These are phyloP conservation scores for Trametopsis cervina DNA, from an alignment of 768 basidiomycete genomes.

Conservation along the genomic window DNA sequence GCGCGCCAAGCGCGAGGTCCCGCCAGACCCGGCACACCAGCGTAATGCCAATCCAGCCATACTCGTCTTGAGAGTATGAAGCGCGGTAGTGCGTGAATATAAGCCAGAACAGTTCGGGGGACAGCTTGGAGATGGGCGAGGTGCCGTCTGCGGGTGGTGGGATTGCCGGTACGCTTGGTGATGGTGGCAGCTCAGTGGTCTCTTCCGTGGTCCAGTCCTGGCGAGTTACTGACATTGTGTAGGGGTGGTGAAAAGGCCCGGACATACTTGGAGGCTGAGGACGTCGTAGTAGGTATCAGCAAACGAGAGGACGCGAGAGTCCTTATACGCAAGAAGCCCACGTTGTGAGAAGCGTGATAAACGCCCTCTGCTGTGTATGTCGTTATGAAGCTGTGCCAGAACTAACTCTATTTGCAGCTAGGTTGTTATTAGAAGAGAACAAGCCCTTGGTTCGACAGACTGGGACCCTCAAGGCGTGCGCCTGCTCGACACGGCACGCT, in stretches of 20 bases:
- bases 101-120: not conserved
- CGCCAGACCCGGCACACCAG: constrained; percentile 14
- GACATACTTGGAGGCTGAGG: not conserved
- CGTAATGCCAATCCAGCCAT: constrained; percentile 8
- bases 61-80: not conserved
- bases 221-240: not conserved
- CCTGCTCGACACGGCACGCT: too few relatives aligned
- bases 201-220: not conserved
- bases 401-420: too few relatives aligned
- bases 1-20: constrained; percentile 2
- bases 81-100: not conserved
- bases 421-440: too few relatives aligned
- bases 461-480: too few relatives aligned
- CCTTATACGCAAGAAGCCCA: too few relatives aligned
- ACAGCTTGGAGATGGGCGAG: not conserved
- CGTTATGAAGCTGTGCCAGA: too few relatives aligned
- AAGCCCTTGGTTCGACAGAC: too few relatives aligned
- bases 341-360: too few relatives aligned
- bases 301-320: too few relatives aligned
- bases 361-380: too few relatives aligned
- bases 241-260: not conserved
- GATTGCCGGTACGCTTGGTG: too few relatives aligned
- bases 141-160: not conserved
- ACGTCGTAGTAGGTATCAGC: not conserved
- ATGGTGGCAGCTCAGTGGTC: not conserved